phyloP scores from a whole-genome alignment of 2,329 filamentous ascomycete genomes.

The Nigrospora oryzae region DNA sequence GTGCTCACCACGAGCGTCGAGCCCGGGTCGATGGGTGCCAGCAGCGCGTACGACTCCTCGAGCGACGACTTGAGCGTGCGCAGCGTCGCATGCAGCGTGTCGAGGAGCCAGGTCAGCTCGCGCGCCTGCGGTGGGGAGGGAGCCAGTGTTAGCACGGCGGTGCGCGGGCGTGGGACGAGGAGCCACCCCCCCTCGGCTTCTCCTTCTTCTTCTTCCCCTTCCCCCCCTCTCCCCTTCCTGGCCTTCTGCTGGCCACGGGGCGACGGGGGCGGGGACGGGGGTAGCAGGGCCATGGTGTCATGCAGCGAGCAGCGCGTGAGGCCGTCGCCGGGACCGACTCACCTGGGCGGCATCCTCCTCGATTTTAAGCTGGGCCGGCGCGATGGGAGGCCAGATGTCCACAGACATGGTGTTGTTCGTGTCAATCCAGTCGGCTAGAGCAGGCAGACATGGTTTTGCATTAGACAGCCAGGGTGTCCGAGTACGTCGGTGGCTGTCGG shows the following conservation, averaged over 20 bases:
- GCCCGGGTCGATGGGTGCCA: constrained; percentile 76
- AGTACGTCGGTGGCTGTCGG: too few species aligned
- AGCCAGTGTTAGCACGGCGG: neutral
- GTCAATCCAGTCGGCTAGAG: neutral
- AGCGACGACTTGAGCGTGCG: constrained; percentile 55
- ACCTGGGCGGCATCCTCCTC: constrained; percentile 43
- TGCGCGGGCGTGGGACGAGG: constrained; percentile 1
- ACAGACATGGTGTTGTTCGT: constrained; percentile 39
- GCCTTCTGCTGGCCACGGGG: neutral
- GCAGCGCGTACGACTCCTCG: constrained; percentile 79
- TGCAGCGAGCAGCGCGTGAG: neutral
- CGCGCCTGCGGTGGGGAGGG: constrained; percentile 17
- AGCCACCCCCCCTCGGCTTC: constrained; percentile 3
- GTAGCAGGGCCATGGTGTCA: constrained; percentile 1
- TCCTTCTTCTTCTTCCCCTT: too few species aligned
- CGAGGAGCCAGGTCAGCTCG: constrained; percentile 47
- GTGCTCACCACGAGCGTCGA: constrained; percentile 87
- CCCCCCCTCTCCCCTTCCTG: neutral
- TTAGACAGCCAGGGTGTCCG: too few species aligned
- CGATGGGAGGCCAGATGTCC: constrained; percentile 48
- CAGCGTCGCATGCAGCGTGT: constrained; percentile 39
- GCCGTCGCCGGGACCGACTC: constrained; percentile 12
- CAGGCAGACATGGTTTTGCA: too few species aligned
- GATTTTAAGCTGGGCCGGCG: constrained; percentile 39
- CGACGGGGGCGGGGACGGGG: neutral